Percentiles rank a stretch among this genome's conserved stretches.
These are phyloP conservation scores for Ascochyta koolunga DNA, from an alignment of 2,329 filamentous ascomycete species.

Conservation along the genomic window DNA sequence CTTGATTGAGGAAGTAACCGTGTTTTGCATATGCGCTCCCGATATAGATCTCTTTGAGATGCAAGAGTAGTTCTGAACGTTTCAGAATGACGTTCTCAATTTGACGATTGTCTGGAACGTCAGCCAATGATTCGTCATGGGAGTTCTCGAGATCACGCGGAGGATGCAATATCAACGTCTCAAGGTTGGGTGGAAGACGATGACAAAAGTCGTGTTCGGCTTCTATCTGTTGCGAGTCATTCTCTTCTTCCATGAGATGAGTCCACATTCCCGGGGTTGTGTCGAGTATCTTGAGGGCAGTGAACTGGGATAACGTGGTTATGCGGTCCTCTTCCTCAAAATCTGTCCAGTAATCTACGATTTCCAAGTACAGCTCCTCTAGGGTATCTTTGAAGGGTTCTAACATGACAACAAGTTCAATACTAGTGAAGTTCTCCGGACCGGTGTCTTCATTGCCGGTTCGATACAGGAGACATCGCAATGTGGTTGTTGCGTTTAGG, in stretches of 20 bases:
- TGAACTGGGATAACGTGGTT: not conserved
- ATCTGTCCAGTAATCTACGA: not conserved
- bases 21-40: not conserved
- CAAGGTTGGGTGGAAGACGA: not conserved
- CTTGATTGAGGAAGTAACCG: too few species aligned
- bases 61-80: not conserved
- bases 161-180: not conserved
- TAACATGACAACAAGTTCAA: not conserved
- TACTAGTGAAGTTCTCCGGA: not conserved
- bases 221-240: not conserved
- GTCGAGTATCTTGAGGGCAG: not conserved
- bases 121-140: not conserved
- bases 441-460: not conserved
- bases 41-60: not conserved
- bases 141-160: not conserved
- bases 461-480: too few species aligned
- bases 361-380: constrained; percentile 8
- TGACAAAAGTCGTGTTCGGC: not conserved
- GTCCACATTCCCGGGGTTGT: not conserved
- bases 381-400: constrained; percentile 7
- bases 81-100: not conserved
- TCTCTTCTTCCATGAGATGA: not conserved
- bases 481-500: too few species aligned
- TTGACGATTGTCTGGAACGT: not conserved
- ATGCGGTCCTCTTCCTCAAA: not conserved